Base-by-base conservation (phyloP, 2,329 filamentous ascomycete genomes). In the Colletotrichum orbiculare region DNA sequence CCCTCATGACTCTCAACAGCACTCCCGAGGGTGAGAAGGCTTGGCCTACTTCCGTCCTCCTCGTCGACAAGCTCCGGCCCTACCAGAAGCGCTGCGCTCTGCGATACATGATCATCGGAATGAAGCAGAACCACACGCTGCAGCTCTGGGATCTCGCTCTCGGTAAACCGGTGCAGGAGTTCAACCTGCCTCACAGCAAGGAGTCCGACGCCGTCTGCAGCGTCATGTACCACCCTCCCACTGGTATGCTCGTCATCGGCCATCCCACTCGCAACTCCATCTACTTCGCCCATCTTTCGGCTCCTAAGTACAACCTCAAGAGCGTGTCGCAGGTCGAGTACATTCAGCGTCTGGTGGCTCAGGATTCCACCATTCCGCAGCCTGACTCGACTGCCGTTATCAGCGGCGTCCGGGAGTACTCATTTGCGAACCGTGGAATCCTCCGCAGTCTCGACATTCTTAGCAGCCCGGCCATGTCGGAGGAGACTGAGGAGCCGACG, bases 191-290 rank as follows among this genome's bases (percentile, higher is more conserved):
- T 1, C 95, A 99, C 75, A 92, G 92, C 80, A 97, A 96, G 74
- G 95, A 98, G 76, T 96, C 93, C 3, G 95, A 97, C 78, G 94
- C 94, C n/a, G 95, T 98, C 67, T 99, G 96, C 84, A 98, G 94
- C 75, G 91, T 99, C 74, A 90, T 91, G 74, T 99, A 98, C 77
- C 94, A 99, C 76, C 91, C 96, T 6, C 87, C 89, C 68, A 96
- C 94, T 37, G 94, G 95, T 63, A 97, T 98, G 81, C 92, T 99
- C 74, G 89, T 96, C 67, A 91, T 99, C 66, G 96, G 95, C 41
- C 96, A 99, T 74, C 96, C 96, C 10, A 98, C 95, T 2, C 89
- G 96, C 69, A 99, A 99, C 81, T 97, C 94, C 8, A 90, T 99
- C 77, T 99, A 97, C 82, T 97, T 99, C 80, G 89, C 97, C 54